Base-by-base conservation (phyloP, 148 eudicot genomes). In the Pouteria glomerata region DNA sequence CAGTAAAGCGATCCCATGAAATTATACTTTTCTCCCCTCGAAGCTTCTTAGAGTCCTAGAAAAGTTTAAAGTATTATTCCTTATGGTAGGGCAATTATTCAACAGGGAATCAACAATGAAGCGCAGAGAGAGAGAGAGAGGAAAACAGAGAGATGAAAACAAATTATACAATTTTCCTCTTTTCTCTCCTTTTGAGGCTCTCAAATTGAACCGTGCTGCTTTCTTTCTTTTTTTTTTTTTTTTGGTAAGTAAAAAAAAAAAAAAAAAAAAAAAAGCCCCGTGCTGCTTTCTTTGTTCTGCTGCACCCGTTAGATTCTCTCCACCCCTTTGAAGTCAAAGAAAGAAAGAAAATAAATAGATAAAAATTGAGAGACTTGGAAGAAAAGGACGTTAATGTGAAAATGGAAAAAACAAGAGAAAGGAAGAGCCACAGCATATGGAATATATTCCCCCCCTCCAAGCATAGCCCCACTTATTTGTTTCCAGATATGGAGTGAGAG, bases 401-500 rank as follows among this genome's bases (percentile, higher is more conserved):
- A 65, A 73, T 73, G 70, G 47, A 57, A 45, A n/a, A n/a, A 74
- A 57, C 31, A 58, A 66, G n/a, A 61, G 74, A 78, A 74, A 62
- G 74, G 73, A 73, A 31, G 76, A 78, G 76, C 57, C 89, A 82
- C 86, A 86, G 89, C 87, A 85, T 82, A 88, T 77, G 77, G 98
- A 91, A 92, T 92, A 92, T 92, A 92, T 90, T 92, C 96, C 80
- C 57, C n/a, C 80, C 68, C n/a, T n/a, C n/a, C n/a, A n/a, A 72
- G 52, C 80, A 82, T 47, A 80, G 63, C 91, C 96, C 96, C 87
- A 84, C 87, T 63, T 68, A 77, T n/a, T n/a, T 80, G 91, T 88
- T 89, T 87, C 90, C 85, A 74, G 85, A 88, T 89, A 89, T 85
- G 89, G 85, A 80, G 98, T 87, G 93, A 86, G 88, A 87, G 84